These are phyloP conservation scores for Sergeia podlipaevii DNA, from an alignment of 208 protist species.

Conservation along the genomic window DNA sequence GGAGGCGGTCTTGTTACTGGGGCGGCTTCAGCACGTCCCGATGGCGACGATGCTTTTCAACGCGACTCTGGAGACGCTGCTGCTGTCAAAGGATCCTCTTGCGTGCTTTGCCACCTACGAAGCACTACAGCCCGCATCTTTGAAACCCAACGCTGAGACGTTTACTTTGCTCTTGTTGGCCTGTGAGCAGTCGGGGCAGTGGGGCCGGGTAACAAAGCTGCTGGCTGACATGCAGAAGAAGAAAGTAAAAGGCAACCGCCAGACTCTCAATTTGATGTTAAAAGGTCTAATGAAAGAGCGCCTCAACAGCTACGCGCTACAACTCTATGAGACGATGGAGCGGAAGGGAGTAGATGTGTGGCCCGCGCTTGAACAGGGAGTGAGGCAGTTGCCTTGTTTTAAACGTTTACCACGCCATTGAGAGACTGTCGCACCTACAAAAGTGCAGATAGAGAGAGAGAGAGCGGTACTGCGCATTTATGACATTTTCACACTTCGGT, in stretches of 20 bases:
- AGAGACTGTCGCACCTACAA: too few relatives aligned
- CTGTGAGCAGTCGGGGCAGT: slow-evolving; percentile 73
- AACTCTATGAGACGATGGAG: slow-evolving; percentile 75
- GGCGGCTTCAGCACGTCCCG: slow-evolving; percentile 55
- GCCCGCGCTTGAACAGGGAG: slow-evolving; percentile 51
- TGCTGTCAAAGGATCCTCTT: slow-evolving; percentile 63
- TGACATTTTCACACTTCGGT: too few relatives aligned
- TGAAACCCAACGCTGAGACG: slow-evolving; percentile 59
- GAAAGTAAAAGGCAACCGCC: slow-evolving; percentile 57
- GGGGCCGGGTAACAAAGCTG: slow-evolving; percentile 49
- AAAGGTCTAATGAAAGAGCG: slow-evolving; percentile 76
- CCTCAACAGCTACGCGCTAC: slow-evolving; percentile 52
- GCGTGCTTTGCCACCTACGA: slow-evolving; percentile 71
- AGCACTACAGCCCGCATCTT: slow-evolving; percentile 17
- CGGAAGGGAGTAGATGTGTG: slow-evolving; percentile 74
- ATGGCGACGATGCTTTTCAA: slow-evolving; percentile 74
- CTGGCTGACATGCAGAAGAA: slow-evolving; percentile 77
- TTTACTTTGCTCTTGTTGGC: slow-evolving; percentile 77
- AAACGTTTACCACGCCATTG: too few relatives aligned
- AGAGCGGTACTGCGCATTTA: too few relatives aligned
- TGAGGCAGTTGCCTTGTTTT: slow-evolving; percentile 16
- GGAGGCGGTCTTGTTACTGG: slow-evolving; percentile 73
- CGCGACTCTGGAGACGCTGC: slow-evolving; percentile 71
- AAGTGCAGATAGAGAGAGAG: too few relatives aligned
- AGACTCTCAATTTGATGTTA: slow-evolving; percentile 79